Evolutionary conservation across 2,329 filamentous ascomycete species (phyloP).

Genomic region (Fusarium tupiense): DNA sequence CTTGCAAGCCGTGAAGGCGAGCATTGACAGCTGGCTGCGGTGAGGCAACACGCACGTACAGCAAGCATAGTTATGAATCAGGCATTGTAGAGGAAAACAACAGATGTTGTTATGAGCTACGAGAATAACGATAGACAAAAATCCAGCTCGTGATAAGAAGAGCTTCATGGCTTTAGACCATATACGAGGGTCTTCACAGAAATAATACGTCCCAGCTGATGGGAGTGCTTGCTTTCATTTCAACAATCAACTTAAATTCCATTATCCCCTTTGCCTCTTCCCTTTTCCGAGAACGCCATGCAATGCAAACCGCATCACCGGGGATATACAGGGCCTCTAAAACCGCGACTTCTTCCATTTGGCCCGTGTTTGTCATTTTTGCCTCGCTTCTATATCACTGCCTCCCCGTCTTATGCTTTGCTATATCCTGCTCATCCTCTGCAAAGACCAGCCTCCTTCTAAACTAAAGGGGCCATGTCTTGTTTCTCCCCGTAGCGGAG

Average conservation of each 20-base stretch:
- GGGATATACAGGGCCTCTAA: conserved; percentile 44
- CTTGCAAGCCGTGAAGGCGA: conserved; percentile 55
- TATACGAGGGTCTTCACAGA: conserved; percentile 5
- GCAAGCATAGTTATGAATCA: background rate
- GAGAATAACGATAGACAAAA: conserved; percentile 25
- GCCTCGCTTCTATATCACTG: conserved; percentile 31
- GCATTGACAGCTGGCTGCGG: conserved; percentile 27
- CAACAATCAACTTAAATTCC: conserved; percentile 46
- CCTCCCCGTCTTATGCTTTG: conserved; percentile 19
- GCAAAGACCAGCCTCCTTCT: conserved; percentile 6
- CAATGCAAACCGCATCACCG: conserved; percentile 54
- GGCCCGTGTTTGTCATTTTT: conserved; percentile 24
- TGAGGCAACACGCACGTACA: background rate
- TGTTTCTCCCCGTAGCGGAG: conserved; percentile 30
- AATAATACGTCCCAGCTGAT: conserved; percentile 8
- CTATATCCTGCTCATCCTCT: conserved; percentile 24
- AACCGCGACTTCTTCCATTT: conserved; percentile 28
- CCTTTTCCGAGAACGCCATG: conserved; percentile 51
- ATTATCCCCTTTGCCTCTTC: conserved; percentile 46
- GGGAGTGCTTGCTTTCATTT: conserved; percentile 42
- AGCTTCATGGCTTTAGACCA: background rate
- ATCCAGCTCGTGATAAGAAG: conserved; percentile 8
- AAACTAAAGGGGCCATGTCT: conserved; percentile 1
- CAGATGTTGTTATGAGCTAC: conserved; percentile 31
- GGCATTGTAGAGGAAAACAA: background rate